A percentile compares a stretch with the other conserved stretches of the same genome.
phyloP scores from a whole-genome alignment of 306 rosid genomes.

The Adenanthera pavonina region DNA sequence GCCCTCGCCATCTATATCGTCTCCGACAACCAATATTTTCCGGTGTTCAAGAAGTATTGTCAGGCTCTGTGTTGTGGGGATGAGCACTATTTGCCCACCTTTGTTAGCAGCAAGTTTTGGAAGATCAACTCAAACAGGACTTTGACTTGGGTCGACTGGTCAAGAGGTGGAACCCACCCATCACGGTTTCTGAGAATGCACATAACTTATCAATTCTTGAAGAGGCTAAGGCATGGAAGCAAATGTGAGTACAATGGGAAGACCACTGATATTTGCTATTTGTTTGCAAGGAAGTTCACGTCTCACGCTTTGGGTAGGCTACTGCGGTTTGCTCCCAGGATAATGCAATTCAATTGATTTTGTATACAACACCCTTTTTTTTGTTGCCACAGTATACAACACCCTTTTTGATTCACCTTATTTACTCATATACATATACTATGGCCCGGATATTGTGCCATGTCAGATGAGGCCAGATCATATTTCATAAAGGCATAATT shows the following conservation, averaged over 20 bases:
- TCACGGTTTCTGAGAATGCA: slow-evolving; percentile 48
- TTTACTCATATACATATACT: neutral
- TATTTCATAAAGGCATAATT: neutral
- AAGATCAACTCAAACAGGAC: slow-evolving; percentile 68
- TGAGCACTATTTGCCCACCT: slow-evolving; percentile 88
- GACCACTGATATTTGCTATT: slow-evolving; percentile 54
- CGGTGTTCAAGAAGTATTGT: slow-evolving; percentile 56
- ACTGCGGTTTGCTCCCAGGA: slow-evolving; percentile 70
- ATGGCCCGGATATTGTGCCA: neutral
- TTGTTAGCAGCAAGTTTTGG: slow-evolving; percentile 56
- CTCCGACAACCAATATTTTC: slow-evolving; percentile 56
- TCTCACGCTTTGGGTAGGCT: slow-evolving; percentile 68
- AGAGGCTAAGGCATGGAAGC: slow-evolving; percentile 60
- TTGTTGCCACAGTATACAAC: too few relatives aligned
- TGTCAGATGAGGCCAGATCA: neutral
- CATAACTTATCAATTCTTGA: slow-evolving; percentile 56
- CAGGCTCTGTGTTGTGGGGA: slow-evolving; percentile 62
- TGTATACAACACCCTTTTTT: neutral
- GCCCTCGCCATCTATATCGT: slow-evolving; percentile 53
- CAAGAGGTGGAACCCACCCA: slow-evolving; percentile 83
- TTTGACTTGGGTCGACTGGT: slow-evolving; percentile 90
- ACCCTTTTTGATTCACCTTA: neutral
- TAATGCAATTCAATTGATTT: slow-evolving; percentile 68
- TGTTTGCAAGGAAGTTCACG: slow-evolving; percentile 90
- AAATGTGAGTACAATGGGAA: slow-evolving; percentile 68